Base-by-base conservation (phyloP, 768 basidiomycete genomes). In the Termitomyces sp. region DNA sequence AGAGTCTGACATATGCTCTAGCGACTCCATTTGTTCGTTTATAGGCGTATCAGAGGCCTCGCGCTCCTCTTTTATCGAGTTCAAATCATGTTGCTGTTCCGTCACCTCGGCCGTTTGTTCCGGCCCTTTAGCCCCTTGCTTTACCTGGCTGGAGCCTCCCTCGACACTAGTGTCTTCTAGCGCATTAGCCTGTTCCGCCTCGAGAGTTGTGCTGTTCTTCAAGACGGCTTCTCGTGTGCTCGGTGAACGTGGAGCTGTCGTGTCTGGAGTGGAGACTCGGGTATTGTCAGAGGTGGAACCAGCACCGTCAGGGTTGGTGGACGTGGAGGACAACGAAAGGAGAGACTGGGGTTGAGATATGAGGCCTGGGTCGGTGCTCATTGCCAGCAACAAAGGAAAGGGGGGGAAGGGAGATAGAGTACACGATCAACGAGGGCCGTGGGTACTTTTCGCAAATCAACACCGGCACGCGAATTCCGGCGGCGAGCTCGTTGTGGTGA, bases 1-100 rank as follows among this genome's bases (percentile, higher is more conserved):
- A 35, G 67, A 61, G 36, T 73, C 74, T 22, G 72, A 66, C 41
- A 72, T 67, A 53, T 79, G 75, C 60, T 82, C 80, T 39, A 79
- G 60, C 54, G 77, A 67, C 56, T 80, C 79, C 47, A 77, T 76
- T 58, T 76, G 74, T 48, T 70, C 69, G 57, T 71, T 73, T 42
- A 71, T 70, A 53, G 66, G 67, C 50, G 68, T 67, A 44, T 73
- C 60, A 39, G 68, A 57, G 49, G 66, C 63, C 56, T 72, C 71
- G 25, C 63, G 69, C 54, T 66, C 73, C 57, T 71, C 70, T 66
- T 73, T 76, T 62, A 69, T 64, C 58, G 60, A 55, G 49, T 64
- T 62, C 52, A 65, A 58, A 55, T 56, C 43, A 41, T 44, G 45
- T 48, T 54, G 60, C 52, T 49, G 53, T 20, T 54, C 52, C 52